Evolutionary conservation across 441 rosid genomes (phyloP).

Genomic region (Bruguiera hainesii): DNA sequence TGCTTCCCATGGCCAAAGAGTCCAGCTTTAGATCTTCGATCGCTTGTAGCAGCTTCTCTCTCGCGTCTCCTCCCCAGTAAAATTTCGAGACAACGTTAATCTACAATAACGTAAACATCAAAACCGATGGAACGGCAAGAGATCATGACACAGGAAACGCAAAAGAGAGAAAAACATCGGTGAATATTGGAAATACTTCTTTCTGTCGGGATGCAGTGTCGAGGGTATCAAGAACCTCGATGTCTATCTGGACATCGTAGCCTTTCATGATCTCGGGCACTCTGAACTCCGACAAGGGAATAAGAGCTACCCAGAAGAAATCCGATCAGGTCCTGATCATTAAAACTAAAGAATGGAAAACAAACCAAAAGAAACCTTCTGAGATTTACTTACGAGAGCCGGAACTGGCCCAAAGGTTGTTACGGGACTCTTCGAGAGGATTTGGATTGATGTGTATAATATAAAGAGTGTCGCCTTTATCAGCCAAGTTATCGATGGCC

Average conservation of each 20-base stretch:
- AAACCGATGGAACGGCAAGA: neutral
- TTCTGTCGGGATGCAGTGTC: slow-evolving; percentile 80
- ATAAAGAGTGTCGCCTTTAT: slow-evolving; percentile 62
- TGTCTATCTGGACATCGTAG: slow-evolving; percentile 56
- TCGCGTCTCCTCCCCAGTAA: slow-evolving; percentile 88
- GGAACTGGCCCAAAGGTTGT: slow-evolving; percentile 48
- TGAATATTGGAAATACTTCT: slow-evolving; percentile 37
- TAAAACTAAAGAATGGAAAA: neutral
- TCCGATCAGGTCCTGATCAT: slow-evolving; percentile 4
- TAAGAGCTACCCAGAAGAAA: slow-evolving; percentile 47
- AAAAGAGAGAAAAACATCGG: neutral
- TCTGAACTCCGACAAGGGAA: slow-evolving; percentile 79
- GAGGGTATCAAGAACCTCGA: slow-evolving; percentile 63
- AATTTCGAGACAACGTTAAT: slow-evolving; percentile 54
- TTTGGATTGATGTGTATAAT: slow-evolving; percentile 58
- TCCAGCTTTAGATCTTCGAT: slow-evolving; percentile 76
- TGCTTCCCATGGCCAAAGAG: slow-evolving; percentile 83
- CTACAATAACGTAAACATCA: slow-evolving; percentile 23
- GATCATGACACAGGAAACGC: neutral
- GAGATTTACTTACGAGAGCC: slow-evolving; percentile 66
- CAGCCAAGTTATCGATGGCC: slow-evolving; percentile 73
- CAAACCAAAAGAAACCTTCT: neutral
- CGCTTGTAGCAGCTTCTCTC: slow-evolving; percentile 77
- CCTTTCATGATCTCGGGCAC: slow-evolving; percentile 57
- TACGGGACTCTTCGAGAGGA: slow-evolving; percentile 42